Evolutionary conservation across 2,329 filamentous ascomycete species (phyloP), one percentile per base, ranked within the genome.

Genomic region (Monosporascus sp.): DNA sequence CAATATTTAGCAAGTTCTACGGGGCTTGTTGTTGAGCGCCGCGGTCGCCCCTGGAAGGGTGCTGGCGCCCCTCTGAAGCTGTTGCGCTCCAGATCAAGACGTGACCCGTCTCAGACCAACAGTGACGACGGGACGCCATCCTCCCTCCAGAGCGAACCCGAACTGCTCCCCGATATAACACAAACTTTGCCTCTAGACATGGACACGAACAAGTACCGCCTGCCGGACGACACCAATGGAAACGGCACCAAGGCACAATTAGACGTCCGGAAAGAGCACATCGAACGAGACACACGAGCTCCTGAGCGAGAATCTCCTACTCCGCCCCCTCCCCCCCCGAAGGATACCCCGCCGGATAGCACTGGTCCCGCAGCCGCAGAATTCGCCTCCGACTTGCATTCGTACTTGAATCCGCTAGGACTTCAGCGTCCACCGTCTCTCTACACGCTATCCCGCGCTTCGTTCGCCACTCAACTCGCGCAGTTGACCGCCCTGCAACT

Each of bases 401-500:
- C 80, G 38, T 88, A 88, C 68, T 89, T 90, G 68, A 84, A 86
- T 38, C 82, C 84, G 5, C 77, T 84, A 44, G 82, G 82, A 22
- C 75, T 85, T 46, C 82, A 82, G 54, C 82, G 91, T 14, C 80
- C 91, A 3, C 89, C 89, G 43, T 97, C 93, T 37, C 91, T 97
- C 61, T 97, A 96, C 72, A 96, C 94, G 2, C 81, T 99, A 54
- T 96, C 91, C 2, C 85, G 93, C 45, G 88, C 88, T 37, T 97
- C 93, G 7, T 96, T 99, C 70, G 89, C 91, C 58, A 95, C 89
- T 64, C 94, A 97, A 70, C 83, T 97, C 51, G 89, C 90, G 48
- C 91, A 97, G 69, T 78, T 99, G 58, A 97, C 92, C 0, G 91
- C 91, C 18, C 86, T 97, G 54, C 87, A 91, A 63, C 80, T 97